Conservation (phyloP, 1,284 basidiomycete genomes). For the Microbotryum intermedium region DNA sequence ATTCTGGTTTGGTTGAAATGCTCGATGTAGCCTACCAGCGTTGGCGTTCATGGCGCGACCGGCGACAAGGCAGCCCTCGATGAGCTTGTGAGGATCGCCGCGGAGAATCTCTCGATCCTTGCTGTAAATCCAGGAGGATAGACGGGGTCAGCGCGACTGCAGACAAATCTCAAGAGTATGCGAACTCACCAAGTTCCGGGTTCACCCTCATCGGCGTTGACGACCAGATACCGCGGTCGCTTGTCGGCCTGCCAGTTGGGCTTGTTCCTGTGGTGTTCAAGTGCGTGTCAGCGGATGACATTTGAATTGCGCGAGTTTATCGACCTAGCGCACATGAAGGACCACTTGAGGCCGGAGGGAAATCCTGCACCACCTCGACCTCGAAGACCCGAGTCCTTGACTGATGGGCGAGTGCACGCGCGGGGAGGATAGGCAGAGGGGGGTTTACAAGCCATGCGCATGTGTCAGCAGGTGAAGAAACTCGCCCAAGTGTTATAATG, state of each 20-base stretch:
- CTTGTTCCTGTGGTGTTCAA: slow-evolving; percentile 67
- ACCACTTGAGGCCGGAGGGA: slow-evolving; percentile 93
- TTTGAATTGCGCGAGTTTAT: no score
- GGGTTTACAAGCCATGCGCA: no score
- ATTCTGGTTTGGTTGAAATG: neutral
- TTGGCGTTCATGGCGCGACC: slow-evolving; percentile 97
- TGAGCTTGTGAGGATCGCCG: slow-evolving; percentile 94
- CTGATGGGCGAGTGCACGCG: slow-evolving; percentile 45
- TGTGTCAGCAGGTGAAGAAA: no score
- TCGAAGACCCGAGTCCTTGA: slow-evolving; percentile 92
- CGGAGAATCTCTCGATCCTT: slow-evolving; percentile 98
- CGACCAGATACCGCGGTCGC: slow-evolving; percentile 87
- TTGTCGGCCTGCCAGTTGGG: slow-evolving; percentile 94
- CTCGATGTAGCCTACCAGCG: slow-evolving; percentile 46
- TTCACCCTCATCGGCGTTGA: slow-evolving; percentile 98
- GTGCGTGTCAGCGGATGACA: slow-evolving; percentile 50
- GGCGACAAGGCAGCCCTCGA: slow-evolving; percentile 95
- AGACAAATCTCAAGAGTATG: neutral
- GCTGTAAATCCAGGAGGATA: slow-evolving; percentile 29
- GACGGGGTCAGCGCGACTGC: neutral
- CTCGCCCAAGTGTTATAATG: no score
- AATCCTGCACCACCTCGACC: slow-evolving; percentile 97
- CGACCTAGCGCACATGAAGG: slow-evolving; percentile 10
- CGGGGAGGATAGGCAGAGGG: no score
- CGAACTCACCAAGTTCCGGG: slow-evolving; percentile 72